Base-by-base conservation (phyloP, 768 basidiomycete species). In the Mrakia hoshinonis region DNA sequence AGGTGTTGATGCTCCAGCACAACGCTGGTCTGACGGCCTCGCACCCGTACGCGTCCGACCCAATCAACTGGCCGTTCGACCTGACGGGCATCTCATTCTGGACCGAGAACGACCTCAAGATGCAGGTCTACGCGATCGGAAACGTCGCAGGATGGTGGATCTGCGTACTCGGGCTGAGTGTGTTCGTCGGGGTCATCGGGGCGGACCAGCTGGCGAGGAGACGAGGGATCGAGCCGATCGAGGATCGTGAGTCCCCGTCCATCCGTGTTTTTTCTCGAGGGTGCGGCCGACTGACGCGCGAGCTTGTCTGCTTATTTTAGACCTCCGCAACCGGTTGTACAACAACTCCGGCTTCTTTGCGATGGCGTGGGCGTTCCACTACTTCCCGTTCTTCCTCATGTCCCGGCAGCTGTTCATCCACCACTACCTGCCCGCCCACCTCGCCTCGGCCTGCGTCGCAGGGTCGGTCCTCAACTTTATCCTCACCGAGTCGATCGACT, bases 41-140 rank as follows among this genome's bases (percentile, higher is more conserved):
- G 4, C 96, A 99, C 78, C 96, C 96, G 51, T 99, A 99, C 78
- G 93, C 96, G 4, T 91, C 90, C 72, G 84, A 84, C n/a, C 93
- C 96, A 6, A 88, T 97, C 81, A 93, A 95, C 78, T 99, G 96
- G 96, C 96, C 96, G 7, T 98, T 98, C 87, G 85, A 93, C 48
- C 81, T 97, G 36, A 91, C 84, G 74, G 96, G 96, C 62, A 98
- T 99, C 82, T 94, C 92, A 78, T 98, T 98, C 84, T 99, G 96
- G 96, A 99, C 96, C 5, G 79, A 82, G 38, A 84, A 90, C 76
- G 87, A 84, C 69, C 88, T 88, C 7, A 83, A 83, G 13, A 87
- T 91, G 78, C 96, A 99, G 80, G 93, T 99, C 66, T 99, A 99
- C 81, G 83, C 98, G 72, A 90, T 94, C 76, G 96, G 96, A 31